Evolutionary conservation across 148 eudicot species (phyloP).

Genomic region (Camellia lanceoleosa): DNA sequence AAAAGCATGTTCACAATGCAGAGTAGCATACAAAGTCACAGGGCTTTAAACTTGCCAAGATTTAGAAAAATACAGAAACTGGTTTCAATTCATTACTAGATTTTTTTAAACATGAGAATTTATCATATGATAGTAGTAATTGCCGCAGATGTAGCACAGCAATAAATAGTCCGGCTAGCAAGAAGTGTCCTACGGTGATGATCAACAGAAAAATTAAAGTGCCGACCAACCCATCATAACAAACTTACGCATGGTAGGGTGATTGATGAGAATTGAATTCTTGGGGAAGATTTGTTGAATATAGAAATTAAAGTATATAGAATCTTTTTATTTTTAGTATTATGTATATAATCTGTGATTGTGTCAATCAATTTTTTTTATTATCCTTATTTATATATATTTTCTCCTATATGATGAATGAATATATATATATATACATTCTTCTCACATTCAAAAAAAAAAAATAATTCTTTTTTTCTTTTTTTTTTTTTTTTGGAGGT

Average conservation of each 20-base stretch:
- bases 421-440: too few species aligned
- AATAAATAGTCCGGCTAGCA: not conserved
- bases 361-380: too few species aligned
- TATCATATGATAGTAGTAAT: not conserved
- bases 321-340: too few species aligned
- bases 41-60: not conserved
- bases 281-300: slow-evolving; percentile 13
- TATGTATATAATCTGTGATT: too few species aligned
- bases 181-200: not conserved
- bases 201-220: not conserved
- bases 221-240: not conserved
- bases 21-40: not conserved
- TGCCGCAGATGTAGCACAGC: not conserved
- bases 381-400: too few species aligned
- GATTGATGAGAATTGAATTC: slow-evolving; percentile 35
- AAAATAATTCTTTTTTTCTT: too few species aligned
- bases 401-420: too few species aligned
- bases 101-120: not conserved
- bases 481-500: too few species aligned
- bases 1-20: not conserved
- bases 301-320: too few species aligned
- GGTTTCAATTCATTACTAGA: not conserved
- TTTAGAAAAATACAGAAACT: not conserved
- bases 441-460: too few species aligned
- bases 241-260: slow-evolving; percentile 52